phyloP scores from a whole-genome alignment of 768 basidiomycete species.

The Suillus subaureus region DNA sequence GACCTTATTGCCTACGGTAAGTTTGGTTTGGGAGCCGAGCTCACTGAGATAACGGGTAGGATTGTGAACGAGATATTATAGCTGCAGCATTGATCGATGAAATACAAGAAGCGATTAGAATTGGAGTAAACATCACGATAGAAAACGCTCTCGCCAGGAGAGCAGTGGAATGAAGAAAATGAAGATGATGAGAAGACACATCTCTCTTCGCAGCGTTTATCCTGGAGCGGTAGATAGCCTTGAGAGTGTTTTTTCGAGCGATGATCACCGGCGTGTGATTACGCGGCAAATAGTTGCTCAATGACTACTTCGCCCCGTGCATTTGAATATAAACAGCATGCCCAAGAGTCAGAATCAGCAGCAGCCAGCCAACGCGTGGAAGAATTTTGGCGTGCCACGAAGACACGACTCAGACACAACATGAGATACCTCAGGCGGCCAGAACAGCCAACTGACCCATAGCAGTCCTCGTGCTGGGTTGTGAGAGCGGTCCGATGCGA shows the following conservation, averaged over 20 bases:
- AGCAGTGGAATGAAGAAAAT: neutral
- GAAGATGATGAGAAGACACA: neutral
- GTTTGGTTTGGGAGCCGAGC: constrained; percentile 21
- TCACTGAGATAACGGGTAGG: constrained; percentile 11
- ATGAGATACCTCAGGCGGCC: neutral
- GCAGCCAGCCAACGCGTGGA: neutral
- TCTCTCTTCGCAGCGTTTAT: neutral
- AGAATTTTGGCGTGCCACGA: neutral
- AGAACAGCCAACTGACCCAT: neutral
- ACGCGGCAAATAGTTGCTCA: neutral
- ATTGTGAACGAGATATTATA: constrained; percentile 20
- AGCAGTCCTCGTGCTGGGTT: neutral
- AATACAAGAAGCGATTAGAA: constrained; percentile 13
- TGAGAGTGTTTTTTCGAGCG: too few relatives aligned
- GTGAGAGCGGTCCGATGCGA: neutral
- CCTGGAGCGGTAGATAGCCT: neutral
- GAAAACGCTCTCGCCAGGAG: neutral
- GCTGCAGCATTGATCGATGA: constrained; percentile 18
- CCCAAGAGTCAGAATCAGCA: neutral
- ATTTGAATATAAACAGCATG: neutral
- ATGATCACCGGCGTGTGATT: neutral
- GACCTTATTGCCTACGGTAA: constrained; percentile 40
- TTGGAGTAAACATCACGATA: constrained; percentile 16
- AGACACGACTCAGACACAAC: neutral
- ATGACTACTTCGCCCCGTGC: neutral